Conservation (phyloP, 2,329 filamentous ascomycete species). For the Cercospora brassicicola region DNA sequence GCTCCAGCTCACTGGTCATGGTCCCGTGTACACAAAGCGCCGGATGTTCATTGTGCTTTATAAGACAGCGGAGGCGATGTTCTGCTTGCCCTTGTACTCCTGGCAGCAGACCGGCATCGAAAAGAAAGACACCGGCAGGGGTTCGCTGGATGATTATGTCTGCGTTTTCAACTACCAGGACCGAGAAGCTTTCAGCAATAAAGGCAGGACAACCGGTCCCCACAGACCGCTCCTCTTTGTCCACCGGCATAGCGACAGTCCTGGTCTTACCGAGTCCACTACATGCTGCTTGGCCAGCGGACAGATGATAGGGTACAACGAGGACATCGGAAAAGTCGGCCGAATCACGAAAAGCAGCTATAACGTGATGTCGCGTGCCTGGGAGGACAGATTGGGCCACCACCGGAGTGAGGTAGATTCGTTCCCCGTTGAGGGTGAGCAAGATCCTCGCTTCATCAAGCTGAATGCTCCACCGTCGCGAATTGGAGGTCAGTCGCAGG, state of each 20-base stretch:
- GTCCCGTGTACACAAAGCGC: conserved; percentile 15
- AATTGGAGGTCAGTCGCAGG: neutral
- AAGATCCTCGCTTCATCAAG: neutral
- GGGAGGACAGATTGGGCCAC: neutral
- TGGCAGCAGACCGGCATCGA: conserved; percentile 7
- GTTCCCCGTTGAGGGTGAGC: neutral
- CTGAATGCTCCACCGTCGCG: neutral
- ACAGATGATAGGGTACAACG: neutral
- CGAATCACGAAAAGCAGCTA: neutral
- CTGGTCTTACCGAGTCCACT: neutral
- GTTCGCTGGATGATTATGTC: neutral
- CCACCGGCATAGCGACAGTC: neutral
- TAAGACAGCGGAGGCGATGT: conserved; percentile 8
- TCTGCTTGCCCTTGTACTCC: conserved; percentile 17
- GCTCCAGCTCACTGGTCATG: neutral
- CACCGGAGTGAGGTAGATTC: neutral
- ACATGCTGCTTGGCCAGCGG: neutral
- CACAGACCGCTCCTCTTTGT: neutral
- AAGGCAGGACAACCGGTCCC: neutral
- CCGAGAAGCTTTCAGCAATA: neutral
- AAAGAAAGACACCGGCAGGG: neutral
- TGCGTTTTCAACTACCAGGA: conserved; percentile 3
- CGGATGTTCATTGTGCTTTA: conserved; percentile 17
- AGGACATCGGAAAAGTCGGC: neutral
- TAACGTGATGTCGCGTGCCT: neutral